Percentiles rank a stretch among this genome's conserved stretches.
Conservation (phyloP, 139 green algal genomes). For the Chlamydomonas eustigma region DNA sequence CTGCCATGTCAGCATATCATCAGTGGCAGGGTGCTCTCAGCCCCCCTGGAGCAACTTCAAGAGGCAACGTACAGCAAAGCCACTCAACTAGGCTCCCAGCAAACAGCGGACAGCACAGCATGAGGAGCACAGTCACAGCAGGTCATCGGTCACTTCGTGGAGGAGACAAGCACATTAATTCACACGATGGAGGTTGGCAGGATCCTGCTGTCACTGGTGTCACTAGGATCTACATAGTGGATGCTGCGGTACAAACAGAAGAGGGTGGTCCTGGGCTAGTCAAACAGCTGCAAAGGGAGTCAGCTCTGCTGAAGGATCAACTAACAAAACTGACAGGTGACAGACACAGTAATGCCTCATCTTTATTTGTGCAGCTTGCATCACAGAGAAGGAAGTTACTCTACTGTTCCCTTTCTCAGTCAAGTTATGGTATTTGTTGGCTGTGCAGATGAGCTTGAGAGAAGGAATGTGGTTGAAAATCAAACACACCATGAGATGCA, state of each 20-base stretch:
- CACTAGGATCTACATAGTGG: constrained; percentile 12
- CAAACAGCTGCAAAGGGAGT: constrained; percentile 32
- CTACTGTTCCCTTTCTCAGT: too few species aligned
- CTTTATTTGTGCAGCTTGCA: too few species aligned
- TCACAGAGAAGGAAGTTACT: too few species aligned
- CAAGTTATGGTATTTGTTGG: too few species aligned
- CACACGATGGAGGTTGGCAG: not conserved
- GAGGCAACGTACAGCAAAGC: not conserved
- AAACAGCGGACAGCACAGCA: not conserved
- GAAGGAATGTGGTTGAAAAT: constrained; percentile 31
- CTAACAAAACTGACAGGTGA: constrained; percentile 32
- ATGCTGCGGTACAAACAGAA: constrained; percentile 35
- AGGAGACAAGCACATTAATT: not conserved
- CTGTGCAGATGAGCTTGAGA: constrained; percentile 55
- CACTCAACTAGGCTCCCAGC: not conserved
- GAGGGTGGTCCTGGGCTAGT: constrained; percentile 17
- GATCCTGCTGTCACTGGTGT: not conserved
- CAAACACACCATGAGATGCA: constrained; percentile 32
- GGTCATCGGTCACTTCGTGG: not conserved
- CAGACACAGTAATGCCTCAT: not conserved
- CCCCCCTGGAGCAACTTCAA: not conserved
- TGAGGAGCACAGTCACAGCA: constrained; percentile 22
- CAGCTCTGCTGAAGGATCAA: constrained; percentile 36
- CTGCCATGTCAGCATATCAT: not conserved
- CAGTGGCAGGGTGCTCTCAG: constrained; percentile 1